Evolutionary conservation across 2,329 filamentous ascomycete species (phyloP), one percentile per base, ranked within the genome.

Genomic region (Microcera coccophila): DNA sequence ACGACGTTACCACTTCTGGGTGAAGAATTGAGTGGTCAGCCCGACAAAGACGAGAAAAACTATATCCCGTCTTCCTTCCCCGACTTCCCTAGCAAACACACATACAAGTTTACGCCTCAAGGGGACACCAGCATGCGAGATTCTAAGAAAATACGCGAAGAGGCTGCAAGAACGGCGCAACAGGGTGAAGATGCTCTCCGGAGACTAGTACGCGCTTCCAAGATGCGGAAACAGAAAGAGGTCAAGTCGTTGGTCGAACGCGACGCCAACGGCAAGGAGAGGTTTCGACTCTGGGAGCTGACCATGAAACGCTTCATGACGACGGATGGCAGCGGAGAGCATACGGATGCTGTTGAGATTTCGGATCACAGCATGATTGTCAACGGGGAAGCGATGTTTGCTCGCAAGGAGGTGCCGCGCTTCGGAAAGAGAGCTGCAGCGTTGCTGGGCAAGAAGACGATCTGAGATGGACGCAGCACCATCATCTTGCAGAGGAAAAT

Each of bases 321-420:
- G 10, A 51, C 49, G 45, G 55, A 64, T 41, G 44, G 54, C 29
- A 54, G 54, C 28, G 55, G 61, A 39, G 54, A 65, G 42, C 47
- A 63, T 22, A 62, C 62, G 12, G 67, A 66, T 20, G 60, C 69
- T 32, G 61, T 68, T 15, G 78, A 82, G 50, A 78, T 76, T 53
- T 76, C 78, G 3, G 79, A 84, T 45, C 73, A 80, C 52, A 82
- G 78, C 57, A 81, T 82, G 69, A 79, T 84, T 60, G 79, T 84
- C 24, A 81, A 84, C 49, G 71, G 76, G 2, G 75, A 79, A 19
- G 68, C 67, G 39, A 62, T 64, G 9, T 78, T 75, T 47, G 66
- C 73, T 33, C 73, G 80, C 31, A 76, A 76, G 48, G 76, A 79
- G 47, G 60, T 77, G 9, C 71, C 73, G 3, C 69, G 74, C 21